Conservation (phyloP, 306 rosid species). For the Amphicarpaea edgeworthii region DNA sequence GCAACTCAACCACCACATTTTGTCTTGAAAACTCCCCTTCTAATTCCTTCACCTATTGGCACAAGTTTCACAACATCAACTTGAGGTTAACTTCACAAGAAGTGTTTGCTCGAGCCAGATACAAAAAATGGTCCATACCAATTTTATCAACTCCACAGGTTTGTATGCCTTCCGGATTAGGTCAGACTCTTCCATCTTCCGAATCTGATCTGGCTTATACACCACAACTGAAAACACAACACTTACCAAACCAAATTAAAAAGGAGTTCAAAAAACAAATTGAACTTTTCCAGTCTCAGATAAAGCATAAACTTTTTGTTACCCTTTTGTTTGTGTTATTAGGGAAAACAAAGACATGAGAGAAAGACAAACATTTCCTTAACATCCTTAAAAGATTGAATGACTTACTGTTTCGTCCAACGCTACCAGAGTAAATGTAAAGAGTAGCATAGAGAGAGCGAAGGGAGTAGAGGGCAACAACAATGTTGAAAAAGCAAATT, state of each 20-base stretch:
- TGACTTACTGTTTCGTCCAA: conserved; percentile 62
- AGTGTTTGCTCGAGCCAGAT: conserved; percentile 9
- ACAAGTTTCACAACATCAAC: conserved; percentile 42
- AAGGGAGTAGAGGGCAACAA: conserved; percentile 86
- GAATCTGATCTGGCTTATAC: conserved; percentile 92
- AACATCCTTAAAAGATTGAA: neutral
- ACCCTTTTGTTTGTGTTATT: neutral
- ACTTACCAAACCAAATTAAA: conserved; percentile 17
- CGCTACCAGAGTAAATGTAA: conserved; percentile 80
- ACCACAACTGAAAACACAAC: conserved; percentile 58
- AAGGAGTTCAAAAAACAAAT: neutral
- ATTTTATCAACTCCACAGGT: conserved; percentile 76
- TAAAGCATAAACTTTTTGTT: conserved; percentile 3
- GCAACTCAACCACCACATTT: conserved; percentile 59
- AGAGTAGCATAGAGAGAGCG: conserved; percentile 90
- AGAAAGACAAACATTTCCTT: neutral
- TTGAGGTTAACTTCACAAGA: conserved; percentile 31
- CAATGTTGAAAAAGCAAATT: conserved; percentile 86
- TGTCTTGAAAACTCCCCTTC: conserved; percentile 64
- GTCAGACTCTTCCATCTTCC: conserved; percentile 83
- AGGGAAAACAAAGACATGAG: neutral
- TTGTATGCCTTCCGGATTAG: conserved; percentile 71
- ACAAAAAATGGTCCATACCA: conserved; percentile 54
- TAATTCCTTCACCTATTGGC: conserved; percentile 69
- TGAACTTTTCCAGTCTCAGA: conserved; percentile 7